These are phyloP conservation scores for Takashimella tepidaria DNA, from an alignment of 1,284 basidiomycete genomes.

Conservation along the genomic window DNA sequence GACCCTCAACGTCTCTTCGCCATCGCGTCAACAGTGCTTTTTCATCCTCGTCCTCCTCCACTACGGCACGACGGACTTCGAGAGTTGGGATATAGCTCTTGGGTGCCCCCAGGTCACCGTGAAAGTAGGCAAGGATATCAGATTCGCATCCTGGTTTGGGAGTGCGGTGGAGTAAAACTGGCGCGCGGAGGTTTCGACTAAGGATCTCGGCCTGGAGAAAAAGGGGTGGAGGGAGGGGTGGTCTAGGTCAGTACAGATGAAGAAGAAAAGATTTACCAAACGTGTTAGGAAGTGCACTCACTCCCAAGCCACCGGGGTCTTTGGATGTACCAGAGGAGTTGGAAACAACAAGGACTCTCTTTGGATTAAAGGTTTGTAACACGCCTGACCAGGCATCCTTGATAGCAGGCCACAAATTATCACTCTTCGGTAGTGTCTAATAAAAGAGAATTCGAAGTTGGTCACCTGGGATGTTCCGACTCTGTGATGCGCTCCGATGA, in stretches of 20 bases:
- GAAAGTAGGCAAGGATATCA: slow-evolving; percentile 61
- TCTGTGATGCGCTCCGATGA: background rate
- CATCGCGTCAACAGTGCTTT: slow-evolving; percentile 21
- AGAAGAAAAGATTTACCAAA: background rate
- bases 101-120: slow-evolving; percentile 25
- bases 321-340: slow-evolving; percentile 82
- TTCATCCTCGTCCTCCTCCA: slow-evolving; percentile 29
- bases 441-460: background rate
- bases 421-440: slow-evolving; percentile 70
- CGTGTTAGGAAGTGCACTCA: slow-evolving; percentile 40
- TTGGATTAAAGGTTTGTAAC: slow-evolving; percentile 64
- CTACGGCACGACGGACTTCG: slow-evolving; percentile 1
- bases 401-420: slow-evolving; percentile 66
- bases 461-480: no score
- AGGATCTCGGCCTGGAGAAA: slow-evolving; percentile 73
- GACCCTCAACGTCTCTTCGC: slow-evolving; percentile 24
- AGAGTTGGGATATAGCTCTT: slow-evolving; percentile 3
- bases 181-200: slow-evolving; percentile 65
- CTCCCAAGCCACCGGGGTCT: slow-evolving; percentile 75
- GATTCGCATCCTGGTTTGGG: slow-evolving; percentile 75
- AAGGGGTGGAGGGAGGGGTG: no score
- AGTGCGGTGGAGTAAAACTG: slow-evolving; percentile 70
- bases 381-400: slow-evolving; percentile 76
- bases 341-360: slow-evolving; percentile 82
- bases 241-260: background rate